Base-by-base conservation (phyloP, 2,329 filamentous ascomycete genomes). In the Diaporthe citrichinensis region DNA sequence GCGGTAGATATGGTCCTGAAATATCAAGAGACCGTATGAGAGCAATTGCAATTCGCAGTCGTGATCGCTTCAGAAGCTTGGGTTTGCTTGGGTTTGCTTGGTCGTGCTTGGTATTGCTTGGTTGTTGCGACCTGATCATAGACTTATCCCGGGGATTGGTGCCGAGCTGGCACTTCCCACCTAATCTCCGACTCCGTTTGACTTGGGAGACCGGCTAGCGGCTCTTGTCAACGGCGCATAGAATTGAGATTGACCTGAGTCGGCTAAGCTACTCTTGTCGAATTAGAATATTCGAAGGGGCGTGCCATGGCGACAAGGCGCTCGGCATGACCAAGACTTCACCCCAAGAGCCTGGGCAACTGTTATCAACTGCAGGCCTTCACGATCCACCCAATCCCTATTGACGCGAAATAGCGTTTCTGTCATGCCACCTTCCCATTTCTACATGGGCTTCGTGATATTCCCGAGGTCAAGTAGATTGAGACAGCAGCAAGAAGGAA, bases 251-350 rank as follows among this genome's bases (percentile, higher is more conserved):
- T 46, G 46, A 14, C 65, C 44, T n/a, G 7, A 53, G 17, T 39
- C n/a, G n/a, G n/a, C 49, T 55, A 69, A 31, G n/a, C 49, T 20
- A 25, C 49, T 55, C n/a, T 10, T n/a, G 34, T 41, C 65, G 65
- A 55, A 55, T 55, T 39, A 55, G 34, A 69, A 20, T 20, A 55
- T 36, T 55, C n/a, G 28, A 69, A 23, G 49, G 65, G 46, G 65
- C n/a, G 15, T 31, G 65, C 65, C 65, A 69, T 28, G 65, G 65
- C 65, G 65, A 69, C 65, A 69, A 69, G 65, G 65, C 65, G 55
- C 65, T 69, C n/a, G 65, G 65, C 65, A 69, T 41, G n/a, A 55
- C 49, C 46, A 55, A 55, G 65, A 69, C 34, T 36, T 69, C 49
- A 23, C 55, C 34, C 65, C 7, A 55, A 69, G 65, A 41, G 49